These are phyloP conservation scores for Blepharisma undulans DNA, from an alignment of 169 alveolate species.

Conservation along the genomic window DNA sequence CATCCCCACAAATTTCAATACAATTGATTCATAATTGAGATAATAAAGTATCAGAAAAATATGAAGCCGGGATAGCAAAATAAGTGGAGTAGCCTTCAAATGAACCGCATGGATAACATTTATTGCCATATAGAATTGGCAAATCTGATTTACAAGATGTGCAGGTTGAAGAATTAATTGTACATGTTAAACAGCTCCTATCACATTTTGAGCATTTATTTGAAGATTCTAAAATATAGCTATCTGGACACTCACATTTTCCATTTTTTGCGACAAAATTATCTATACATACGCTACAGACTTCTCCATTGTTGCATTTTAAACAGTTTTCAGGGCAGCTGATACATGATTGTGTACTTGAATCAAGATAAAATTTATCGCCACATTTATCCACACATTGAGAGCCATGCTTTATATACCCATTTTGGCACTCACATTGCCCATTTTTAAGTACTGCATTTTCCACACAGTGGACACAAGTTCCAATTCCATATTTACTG, in stretches of 20 bases:
- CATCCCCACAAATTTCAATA: conserved; percentile 15
- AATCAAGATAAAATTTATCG: neutral
- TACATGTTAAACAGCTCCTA: neutral
- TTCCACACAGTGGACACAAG: neutral
- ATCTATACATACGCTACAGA: no score
- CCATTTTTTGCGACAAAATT: neutral
- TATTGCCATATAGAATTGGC: neutral
- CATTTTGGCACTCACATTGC: neutral
- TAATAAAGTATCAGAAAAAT: neutral
- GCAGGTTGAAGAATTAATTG: neutral
- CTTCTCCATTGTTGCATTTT: neutral
- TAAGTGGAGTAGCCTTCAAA: neutral
- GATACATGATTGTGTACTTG: neutral
- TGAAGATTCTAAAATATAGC: neutral
- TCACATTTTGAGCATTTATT: neutral
- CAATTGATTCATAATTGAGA: neutral
- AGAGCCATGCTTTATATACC: neutral
- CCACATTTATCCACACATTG: neutral
- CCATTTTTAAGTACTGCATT: neutral
- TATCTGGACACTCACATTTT: neutral
- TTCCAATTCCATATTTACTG: neutral
- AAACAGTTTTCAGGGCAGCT: neutral
- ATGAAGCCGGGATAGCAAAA: neutral
- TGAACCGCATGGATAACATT: neutral
- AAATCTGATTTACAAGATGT: neutral